Evolutionary conservation across 176 grass and related monocot genomes (phyloP).

Genomic region (Leersia perrieri): DNA sequence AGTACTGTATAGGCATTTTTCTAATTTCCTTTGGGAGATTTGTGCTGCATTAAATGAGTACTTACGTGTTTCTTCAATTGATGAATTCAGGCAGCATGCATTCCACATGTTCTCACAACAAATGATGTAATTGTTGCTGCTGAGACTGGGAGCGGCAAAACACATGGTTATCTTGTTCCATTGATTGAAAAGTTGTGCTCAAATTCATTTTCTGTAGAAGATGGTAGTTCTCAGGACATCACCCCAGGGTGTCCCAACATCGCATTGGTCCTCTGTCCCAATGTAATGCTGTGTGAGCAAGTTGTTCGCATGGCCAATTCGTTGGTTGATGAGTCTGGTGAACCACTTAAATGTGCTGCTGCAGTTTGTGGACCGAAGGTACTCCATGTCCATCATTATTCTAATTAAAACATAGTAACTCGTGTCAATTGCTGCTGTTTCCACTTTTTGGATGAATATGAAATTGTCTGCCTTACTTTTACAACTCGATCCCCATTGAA

Average conservation of each 20-base stretch:
- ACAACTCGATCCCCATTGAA: neutral
- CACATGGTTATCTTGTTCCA: slow-evolving; percentile 89
- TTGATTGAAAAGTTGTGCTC: slow-evolving; percentile 73
- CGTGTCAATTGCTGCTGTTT: neutral
- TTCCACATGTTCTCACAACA: slow-evolving; percentile 67
- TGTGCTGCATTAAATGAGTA: neutral
- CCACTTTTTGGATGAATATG: neutral
- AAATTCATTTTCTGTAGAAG: slow-evolving; percentile 27
- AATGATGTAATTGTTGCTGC: slow-evolving; percentile 84
- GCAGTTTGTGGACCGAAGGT: slow-evolving; percentile 92
- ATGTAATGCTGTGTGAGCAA: slow-evolving; percentile 96
- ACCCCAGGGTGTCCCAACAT: slow-evolving; percentile 15
- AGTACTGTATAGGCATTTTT: neutral
- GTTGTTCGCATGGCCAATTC: slow-evolving; percentile 79
- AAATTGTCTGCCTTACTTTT: neutral
- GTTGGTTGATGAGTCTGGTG: slow-evolving; percentile 64
- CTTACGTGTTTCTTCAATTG: slow-evolving; percentile 1
- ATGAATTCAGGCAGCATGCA: slow-evolving; percentile 68
- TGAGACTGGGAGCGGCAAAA: slow-evolving; percentile 96
- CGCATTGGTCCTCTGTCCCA: slow-evolving; percentile 74
- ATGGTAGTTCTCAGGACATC: slow-evolving; percentile 30
- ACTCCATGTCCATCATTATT: slow-evolving; percentile 3
- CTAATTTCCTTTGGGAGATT: neutral
- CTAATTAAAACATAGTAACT: slow-evolving; percentile 19
- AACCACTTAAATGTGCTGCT: slow-evolving; percentile 63